Conservation (phyloP, 495 filamentous ascomycete species). For the Aspergillus leporis region DNA sequence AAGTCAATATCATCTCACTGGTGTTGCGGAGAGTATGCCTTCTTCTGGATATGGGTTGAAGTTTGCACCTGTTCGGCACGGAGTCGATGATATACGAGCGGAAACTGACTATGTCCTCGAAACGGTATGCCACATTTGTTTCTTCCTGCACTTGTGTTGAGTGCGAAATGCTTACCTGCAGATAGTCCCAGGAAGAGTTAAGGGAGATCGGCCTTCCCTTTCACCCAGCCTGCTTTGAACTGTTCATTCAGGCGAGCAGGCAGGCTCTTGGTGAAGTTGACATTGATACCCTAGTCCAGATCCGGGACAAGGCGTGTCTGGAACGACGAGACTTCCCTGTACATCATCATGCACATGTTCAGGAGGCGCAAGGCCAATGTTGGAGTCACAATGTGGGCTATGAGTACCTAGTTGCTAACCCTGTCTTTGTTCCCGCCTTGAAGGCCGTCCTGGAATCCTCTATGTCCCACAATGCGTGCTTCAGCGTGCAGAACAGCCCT, state of each 20-base stretch:
- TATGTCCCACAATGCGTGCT: no score
- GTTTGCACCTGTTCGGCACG: slow-evolving; percentile 1
- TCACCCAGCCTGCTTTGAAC: not conserved
- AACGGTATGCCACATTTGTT: not conserved
- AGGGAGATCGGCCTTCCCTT: not conserved
- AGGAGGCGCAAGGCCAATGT: not conserved
- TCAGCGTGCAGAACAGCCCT: not conserved
- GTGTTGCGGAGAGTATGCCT: slow-evolving; percentile 4
- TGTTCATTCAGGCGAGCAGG: not conserved
- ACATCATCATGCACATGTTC: not conserved
- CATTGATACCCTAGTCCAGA: not conserved
- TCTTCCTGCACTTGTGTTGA: not conserved
- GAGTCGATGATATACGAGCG: not conserved
- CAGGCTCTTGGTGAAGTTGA: not conserved
- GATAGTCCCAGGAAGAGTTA: not conserved
- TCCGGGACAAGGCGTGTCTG: not conserved
- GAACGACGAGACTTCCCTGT: not conserved
- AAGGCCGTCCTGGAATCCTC: not conserved
- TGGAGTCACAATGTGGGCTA: not conserved
- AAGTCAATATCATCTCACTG: not conserved
- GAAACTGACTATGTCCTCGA: slow-evolving; percentile 3
- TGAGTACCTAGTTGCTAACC: not conserved
- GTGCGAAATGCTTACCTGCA: not conserved
- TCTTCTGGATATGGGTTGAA: not conserved
- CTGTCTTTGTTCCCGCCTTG: not conserved